Evolutionary conservation across 768 basidiomycete species (phyloP).

Genomic region (Lactarius tabidus): DNA sequence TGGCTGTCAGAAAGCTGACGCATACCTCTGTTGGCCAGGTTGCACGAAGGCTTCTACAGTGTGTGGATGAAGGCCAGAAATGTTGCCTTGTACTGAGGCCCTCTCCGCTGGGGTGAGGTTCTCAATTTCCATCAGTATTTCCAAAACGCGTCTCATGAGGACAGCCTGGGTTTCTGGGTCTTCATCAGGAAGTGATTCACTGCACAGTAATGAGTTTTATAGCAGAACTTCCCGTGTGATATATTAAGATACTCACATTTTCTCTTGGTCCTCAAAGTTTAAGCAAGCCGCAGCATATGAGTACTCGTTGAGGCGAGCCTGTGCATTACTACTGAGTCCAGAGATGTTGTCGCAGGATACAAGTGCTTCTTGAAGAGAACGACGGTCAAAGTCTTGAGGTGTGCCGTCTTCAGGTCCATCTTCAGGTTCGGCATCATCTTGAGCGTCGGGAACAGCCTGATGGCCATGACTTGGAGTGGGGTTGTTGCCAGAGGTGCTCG

Average conservation of each 20-base stretch:
- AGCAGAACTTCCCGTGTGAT: background rate
- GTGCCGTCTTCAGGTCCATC: background rate
- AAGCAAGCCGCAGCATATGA: background rate
- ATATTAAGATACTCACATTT: background rate
- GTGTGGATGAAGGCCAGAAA: background rate
- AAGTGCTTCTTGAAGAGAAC: background rate
- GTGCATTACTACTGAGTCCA: background rate
- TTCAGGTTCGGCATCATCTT: background rate
- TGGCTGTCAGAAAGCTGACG: too few relatives aligned
- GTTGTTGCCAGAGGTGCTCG: too few relatives aligned
- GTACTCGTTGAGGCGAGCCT: background rate
- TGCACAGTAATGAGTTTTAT: background rate
- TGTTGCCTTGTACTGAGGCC: background rate
- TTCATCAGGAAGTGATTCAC: background rate
- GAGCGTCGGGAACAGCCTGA: too few relatives aligned
- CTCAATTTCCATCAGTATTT: background rate
- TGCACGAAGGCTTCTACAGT: too few relatives aligned
- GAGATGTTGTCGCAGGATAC: background rate
- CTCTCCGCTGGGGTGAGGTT: background rate
- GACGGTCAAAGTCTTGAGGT: background rate
- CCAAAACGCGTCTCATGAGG: background rate
- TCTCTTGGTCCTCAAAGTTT: background rate
- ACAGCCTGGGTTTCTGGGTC: background rate
- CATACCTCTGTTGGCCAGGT: too few relatives aligned
- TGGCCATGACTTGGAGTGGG: too few relatives aligned